A percentile compares a stretch with the other conserved stretches of the same genome.
phyloP scores from a whole-genome alignment of 2,329 filamentous ascomycete genomes.

The Pezicula radicicola region DNA sequence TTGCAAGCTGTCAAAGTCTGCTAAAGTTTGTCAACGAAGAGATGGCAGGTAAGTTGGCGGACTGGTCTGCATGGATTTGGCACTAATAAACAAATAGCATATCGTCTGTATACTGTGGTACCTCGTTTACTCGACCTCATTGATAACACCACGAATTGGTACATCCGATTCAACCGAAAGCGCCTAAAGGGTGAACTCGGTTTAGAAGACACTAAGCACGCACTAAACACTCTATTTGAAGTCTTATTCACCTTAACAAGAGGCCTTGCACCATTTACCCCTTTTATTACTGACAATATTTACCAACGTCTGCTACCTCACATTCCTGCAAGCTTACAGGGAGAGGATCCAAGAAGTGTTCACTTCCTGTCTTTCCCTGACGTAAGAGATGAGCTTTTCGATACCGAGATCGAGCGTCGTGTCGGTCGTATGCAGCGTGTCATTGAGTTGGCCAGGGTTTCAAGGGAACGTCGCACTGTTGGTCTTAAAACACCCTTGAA shows the following conservation, averaged over 20 bases:
- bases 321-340: slow-evolving; percentile 69
- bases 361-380: slow-evolving; percentile 92
- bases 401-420: slow-evolving; percentile 79
- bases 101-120: slow-evolving; percentile 87
- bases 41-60: slow-evolving; percentile 65
- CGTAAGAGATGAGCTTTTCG: slow-evolving; percentile 83
- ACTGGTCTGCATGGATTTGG: neutral
- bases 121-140: slow-evolving; percentile 79
- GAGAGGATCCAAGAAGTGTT: slow-evolving; percentile 76
- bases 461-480: slow-evolving; percentile 79
- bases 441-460: slow-evolving; percentile 85
- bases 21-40: slow-evolving; percentile 90
- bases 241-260: slow-evolving; percentile 86
- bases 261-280: slow-evolving; percentile 89
- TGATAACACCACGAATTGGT: slow-evolving; percentile 98
- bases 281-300: slow-evolving; percentile 93
- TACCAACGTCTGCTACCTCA: slow-evolving; percentile 80
- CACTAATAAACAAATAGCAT: slow-evolving; percentile 39
- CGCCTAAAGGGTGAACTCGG: slow-evolving; percentile 88
- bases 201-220: slow-evolving; percentile 80
- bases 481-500: slow-evolving; percentile 90
- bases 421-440: slow-evolving; percentile 92
- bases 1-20: slow-evolving; percentile 88
- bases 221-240: slow-evolving; percentile 91
- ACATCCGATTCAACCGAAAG: slow-evolving; percentile 91